A percentile compares a stretch with the other conserved stretches of the same genome.
These are phyloP conservation scores for Forsythia viridissima DNA, from an alignment of 257 asterid genomes.

Conservation along the genomic window DNA sequence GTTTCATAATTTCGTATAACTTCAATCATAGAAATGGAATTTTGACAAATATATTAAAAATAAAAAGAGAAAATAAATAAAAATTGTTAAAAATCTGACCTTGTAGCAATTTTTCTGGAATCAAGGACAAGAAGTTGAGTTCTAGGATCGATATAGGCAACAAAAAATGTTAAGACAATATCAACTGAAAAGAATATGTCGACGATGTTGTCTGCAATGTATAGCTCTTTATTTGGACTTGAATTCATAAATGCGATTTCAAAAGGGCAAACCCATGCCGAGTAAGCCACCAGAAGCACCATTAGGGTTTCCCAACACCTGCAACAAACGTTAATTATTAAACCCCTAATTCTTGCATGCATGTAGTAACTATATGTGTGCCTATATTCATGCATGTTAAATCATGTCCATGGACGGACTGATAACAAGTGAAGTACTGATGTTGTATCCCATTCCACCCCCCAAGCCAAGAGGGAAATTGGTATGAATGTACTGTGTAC, in stretches of 20 bases:
- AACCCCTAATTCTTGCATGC: no score
- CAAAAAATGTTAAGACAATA: conserved; percentile 73
- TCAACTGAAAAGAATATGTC: conserved; percentile 69
- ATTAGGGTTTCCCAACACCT: conserved; percentile 92
- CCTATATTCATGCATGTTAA: no score
- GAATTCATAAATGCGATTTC: conserved; percentile 69
- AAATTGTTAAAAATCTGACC: conserved; percentile 34
- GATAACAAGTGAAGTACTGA: no score
- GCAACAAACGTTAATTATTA: background rate
- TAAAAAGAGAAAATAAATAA: background rate
- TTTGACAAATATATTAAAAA: background rate
- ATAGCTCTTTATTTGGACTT: conserved; percentile 32
- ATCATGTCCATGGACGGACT: no score
- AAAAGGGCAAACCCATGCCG: conserved; percentile 84
- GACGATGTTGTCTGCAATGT: conserved; percentile 59
- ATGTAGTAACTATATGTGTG: no score
- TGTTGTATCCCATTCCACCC: no score
- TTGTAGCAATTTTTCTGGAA: conserved; percentile 51
- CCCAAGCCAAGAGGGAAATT: no score
- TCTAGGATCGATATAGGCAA: conserved; percentile 72
- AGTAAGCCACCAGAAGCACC: conserved; percentile 72
- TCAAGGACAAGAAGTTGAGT: conserved; percentile 71
- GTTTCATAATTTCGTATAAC: background rate
- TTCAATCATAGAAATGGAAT: background rate
- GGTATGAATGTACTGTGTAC: no score